phyloP scores from a whole-genome alignment of 225 moss, liverwort and hornwort species.

The Pleurozium schreberi region DNA sequence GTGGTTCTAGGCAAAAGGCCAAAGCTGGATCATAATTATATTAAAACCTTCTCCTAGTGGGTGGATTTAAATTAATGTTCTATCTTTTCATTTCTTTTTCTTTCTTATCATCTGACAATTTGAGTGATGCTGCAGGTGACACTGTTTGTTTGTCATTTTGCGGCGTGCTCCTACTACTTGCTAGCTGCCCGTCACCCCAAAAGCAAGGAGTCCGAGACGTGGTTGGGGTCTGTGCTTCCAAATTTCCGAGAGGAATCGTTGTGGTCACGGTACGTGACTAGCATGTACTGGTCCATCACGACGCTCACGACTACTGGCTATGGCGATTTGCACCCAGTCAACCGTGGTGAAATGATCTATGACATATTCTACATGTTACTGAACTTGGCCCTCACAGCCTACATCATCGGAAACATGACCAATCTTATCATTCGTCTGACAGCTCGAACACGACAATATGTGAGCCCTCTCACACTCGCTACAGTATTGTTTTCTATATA shows the following conservation, averaged over 20 bases:
- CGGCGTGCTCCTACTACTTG: slow-evolving; percentile 74
- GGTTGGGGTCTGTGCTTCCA: slow-evolving; percentile 56
- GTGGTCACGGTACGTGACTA: slow-evolving; percentile 46
- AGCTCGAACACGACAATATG: slow-evolving; percentile 73
- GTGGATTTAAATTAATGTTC: neutral
- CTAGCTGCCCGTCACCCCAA: slow-evolving; percentile 57
- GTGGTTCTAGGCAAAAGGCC: neutral
- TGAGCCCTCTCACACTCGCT: slow-evolving; percentile 14
- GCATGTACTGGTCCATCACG: slow-evolving; percentile 90
- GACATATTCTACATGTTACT: slow-evolving; percentile 76
- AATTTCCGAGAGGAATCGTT: slow-evolving; percentile 39
- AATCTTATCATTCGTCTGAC: slow-evolving; percentile 86
- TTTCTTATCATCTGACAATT: neutral
- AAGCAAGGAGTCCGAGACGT: slow-evolving; percentile 44
- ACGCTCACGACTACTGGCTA: slow-evolving; percentile 80
- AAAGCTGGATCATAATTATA: neutral
- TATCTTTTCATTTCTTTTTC: neutral
- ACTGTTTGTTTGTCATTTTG: slow-evolving; percentile 61
- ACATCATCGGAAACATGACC: slow-evolving; percentile 98
- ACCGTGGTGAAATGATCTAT: slow-evolving; percentile 73
- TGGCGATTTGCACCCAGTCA: slow-evolving; percentile 86
- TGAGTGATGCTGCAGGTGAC: slow-evolving; percentile 54
- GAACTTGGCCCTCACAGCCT: slow-evolving; percentile 78
- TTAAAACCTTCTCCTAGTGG: neutral
- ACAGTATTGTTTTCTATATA: neutral